These are phyloP conservation scores for Calocybe gambosa DNA, from an alignment of 1,284 basidiomycete species.

Conservation along the genomic window DNA sequence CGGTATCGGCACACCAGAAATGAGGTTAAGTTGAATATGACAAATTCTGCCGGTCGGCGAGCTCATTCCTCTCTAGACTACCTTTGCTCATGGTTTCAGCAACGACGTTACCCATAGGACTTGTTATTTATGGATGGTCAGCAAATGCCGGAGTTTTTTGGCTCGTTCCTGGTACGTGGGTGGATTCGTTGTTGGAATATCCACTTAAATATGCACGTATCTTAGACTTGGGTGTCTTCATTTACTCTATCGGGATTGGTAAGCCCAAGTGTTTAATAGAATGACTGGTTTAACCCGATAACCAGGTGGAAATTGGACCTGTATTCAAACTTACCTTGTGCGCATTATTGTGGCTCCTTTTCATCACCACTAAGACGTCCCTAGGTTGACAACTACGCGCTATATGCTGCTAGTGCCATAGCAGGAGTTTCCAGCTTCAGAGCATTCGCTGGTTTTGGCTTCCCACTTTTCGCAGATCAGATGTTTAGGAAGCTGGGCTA, in stretches of 20 bases:
- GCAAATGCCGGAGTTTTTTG: constrained; percentile 22
- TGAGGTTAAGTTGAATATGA: constrained; percentile 20
- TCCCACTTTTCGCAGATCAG: constrained; percentile 26
- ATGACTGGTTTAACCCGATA: neutral
- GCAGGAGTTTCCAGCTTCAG: constrained; percentile 25
- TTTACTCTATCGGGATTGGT: constrained; percentile 27
- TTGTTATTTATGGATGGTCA: constrained; percentile 28
- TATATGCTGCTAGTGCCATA: constrained; percentile 25
- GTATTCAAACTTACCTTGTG: constrained; percentile 24
- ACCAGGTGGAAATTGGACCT: constrained; percentile 26
- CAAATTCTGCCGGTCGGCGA: neutral
- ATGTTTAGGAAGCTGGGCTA: constrained; percentile 24
- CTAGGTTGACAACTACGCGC: constrained; percentile 25
- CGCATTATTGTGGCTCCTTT: neutral
- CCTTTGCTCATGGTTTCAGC: constrained; percentile 27
- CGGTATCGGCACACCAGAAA: constrained; percentile 35
- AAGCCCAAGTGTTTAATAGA: neutral
- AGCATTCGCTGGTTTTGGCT: constrained; percentile 26
- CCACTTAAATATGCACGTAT: neutral
- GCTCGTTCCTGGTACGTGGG: constrained; percentile 22
- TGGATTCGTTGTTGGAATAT: neutral
- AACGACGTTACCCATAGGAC: constrained; percentile 26
- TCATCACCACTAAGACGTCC: neutral
- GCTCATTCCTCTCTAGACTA: constrained; percentile 15
- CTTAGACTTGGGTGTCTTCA: constrained; percentile 26